Evolutionary conservation across 1,284 basidiomycete species (phyloP), one percentile per base, ranked within the genome.

Genomic region (Pseudozyma thailandica): DNA sequence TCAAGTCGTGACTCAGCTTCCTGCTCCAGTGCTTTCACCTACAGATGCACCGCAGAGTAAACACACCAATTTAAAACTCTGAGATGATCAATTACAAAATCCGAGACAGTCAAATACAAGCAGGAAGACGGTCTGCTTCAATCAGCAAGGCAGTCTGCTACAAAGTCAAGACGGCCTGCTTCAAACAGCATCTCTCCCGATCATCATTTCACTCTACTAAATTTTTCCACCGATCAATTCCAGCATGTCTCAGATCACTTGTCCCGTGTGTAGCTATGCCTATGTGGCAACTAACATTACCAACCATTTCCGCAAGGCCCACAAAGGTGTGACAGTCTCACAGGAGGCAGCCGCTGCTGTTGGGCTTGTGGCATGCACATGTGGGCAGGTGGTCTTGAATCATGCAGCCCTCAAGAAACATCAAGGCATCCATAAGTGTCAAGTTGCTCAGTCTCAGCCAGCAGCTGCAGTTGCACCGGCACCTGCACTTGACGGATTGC

Each of bases 361-460:
- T 4, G 55, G 55, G 6, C 55, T 58, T 30, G 55, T 51, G 23
- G 55, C 48, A n/a, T 58, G 55, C 26, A 18, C 16, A 15, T 58
- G 55, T 26, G 42, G 55, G 13, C 55, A 57, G 47, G 41, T 57
- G 21, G 55, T 49, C 13, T 23, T 49, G 28, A 58, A 58, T 58
- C 48, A 25, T 4, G 33, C 26, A 4, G 55, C 47, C 6, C 35
- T 58, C 41, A 21, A 12, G 21, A 37, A 26, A 35, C 55, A 58
- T 30, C 55, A 58, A 26, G 55, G 55, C 12, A 58, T 58, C 42
- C 35, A 37, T 4, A 44, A 45, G 20, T 53, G 42, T 27, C 51
- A 53, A 31, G 43, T 16, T n/a, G 33, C 18, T 16, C 41, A 23
- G 18, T 41, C 20, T 26, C 37, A 49, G 28, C 46, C 53, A 27